Percentiles rank a stretch among this genome's conserved stretches.
phyloP scores from a whole-genome alignment of 495 filamentous ascomycete genomes.

The Aspergillus kassunensis region DNA sequence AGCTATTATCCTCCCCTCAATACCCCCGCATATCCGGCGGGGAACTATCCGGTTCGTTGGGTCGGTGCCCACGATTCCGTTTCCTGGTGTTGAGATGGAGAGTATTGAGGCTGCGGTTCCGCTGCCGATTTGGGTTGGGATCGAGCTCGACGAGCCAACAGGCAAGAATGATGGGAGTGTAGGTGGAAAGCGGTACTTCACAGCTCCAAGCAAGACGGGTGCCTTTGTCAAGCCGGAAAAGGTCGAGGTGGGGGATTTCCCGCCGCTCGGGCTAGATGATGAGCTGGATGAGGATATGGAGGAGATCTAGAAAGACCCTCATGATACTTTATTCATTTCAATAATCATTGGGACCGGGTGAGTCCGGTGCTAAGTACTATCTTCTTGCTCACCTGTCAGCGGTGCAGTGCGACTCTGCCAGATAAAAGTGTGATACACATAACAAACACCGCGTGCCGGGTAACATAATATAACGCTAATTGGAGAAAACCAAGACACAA shows the following conservation, averaged over 20 bases:
- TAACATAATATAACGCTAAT: constrained; percentile 29
- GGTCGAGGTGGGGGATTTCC: constrained; percentile 83
- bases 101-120: constrained; percentile 25
- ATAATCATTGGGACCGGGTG: not conserved
- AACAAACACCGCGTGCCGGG: constrained; percentile 14
- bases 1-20: constrained; percentile 41
- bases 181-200: constrained; percentile 73
- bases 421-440: constrained; percentile 12
- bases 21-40: constrained; percentile 60
- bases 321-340: not conserved
- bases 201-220: constrained; percentile 65
- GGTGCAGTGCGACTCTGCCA: constrained; percentile 15
- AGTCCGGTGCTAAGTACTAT: not conserved
- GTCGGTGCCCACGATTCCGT: constrained; percentile 75
- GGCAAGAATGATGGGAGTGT: constrained; percentile 90
- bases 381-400: constrained; percentile 2
- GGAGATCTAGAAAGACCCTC: constrained; percentile 56
- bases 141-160: constrained; percentile 79
- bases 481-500: constrained; percentile 2
- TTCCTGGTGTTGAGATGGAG: constrained; percentile 32
- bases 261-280: constrained; percentile 52
- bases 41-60: constrained; percentile 84
- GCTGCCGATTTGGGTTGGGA: constrained; percentile 74
- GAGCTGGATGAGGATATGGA: constrained; percentile 75
- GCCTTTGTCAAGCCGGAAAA: constrained; percentile 88